Conservation (phyloP, 805 yeast genomes). For the Myxozyma melibiosi region DNA sequence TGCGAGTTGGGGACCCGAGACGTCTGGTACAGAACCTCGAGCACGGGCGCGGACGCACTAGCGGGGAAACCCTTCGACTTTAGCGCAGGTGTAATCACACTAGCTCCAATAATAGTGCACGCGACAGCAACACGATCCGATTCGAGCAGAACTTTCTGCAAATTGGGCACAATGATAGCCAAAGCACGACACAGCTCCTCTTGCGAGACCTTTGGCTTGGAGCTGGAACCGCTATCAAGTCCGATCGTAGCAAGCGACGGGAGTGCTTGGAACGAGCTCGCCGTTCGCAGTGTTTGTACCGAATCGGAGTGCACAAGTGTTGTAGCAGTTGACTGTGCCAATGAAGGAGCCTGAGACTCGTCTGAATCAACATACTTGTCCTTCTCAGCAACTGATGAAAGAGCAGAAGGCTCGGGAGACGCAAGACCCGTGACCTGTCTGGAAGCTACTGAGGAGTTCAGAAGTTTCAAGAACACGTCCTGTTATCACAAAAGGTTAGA, state of each 20-base stretch:
- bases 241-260: slow-evolving; percentile 14
- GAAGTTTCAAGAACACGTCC: slow-evolving; percentile 48
- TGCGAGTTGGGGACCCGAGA: slow-evolving; percentile 42
- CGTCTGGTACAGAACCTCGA: slow-evolving; percentile 49
- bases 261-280: slow-evolving; percentile 22
- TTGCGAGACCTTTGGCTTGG: slow-evolving; percentile 38
- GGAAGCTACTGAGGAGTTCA: slow-evolving; percentile 38
- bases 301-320: slow-evolving; percentile 4
- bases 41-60: slow-evolving; percentile 47
- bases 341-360: slow-evolving; percentile 8
- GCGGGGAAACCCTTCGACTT: slow-evolving; percentile 49
- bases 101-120: slow-evolving; percentile 56
- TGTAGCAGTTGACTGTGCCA: neutral
- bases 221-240: slow-evolving; percentile 5
- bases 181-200: slow-evolving; percentile 53
- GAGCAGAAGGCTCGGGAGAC: slow-evolving; percentile 22
- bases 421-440: slow-evolving; percentile 25
- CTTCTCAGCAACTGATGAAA: slow-evolving; percentile 12
- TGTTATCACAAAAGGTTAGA: neutral
- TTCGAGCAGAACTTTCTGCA: slow-evolving; percentile 54
- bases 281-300: slow-evolving; percentile 17
- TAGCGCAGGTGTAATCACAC: slow-evolving; percentile 55
- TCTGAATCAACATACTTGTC: slow-evolving; percentile 16
- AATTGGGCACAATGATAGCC: slow-evolving; percentile 45
- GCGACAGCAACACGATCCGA: slow-evolving; percentile 59